Evolutionary conservation across 2,329 filamentous ascomycete genomes (phyloP).

Genomic region (Zymoseptoria crescenta): DNA sequence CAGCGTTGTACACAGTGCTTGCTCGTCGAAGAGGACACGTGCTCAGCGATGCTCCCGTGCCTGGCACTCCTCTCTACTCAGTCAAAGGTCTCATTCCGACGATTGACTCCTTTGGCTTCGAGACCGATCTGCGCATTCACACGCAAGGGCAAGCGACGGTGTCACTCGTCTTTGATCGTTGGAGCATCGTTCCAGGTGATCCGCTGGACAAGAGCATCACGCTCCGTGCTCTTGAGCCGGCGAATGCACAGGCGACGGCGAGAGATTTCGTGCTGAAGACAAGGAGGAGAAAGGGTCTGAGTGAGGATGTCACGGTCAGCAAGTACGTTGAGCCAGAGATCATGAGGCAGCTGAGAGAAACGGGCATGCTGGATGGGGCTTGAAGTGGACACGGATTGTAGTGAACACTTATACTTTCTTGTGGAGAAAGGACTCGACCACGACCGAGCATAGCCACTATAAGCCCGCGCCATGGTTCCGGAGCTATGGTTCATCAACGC

Average conservation of each 20-base stretch:
- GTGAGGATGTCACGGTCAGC: constrained; percentile 89
- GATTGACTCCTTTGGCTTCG: constrained; percentile 95
- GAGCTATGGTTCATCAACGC: not conserved
- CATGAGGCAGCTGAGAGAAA: constrained; percentile 79
- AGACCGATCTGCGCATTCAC: constrained; percentile 93
- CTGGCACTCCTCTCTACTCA: constrained; percentile 86
- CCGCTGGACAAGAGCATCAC: constrained; percentile 83
- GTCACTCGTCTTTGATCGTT: constrained; percentile 87
- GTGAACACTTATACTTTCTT: not conserved
- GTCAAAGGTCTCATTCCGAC: constrained; percentile 88
- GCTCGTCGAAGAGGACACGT: constrained; percentile 86
- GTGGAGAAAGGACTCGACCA: not conserved
- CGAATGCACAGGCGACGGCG: constrained; percentile 78
- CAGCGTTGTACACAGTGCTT: constrained; percentile 84
- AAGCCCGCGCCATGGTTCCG: not conserved
- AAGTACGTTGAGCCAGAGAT: constrained; percentile 96
- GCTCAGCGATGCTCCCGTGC: constrained; percentile 84
- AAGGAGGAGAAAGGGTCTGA: constrained; percentile 80
- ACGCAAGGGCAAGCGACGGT: constrained; percentile 89
- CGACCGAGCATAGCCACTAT: not conserved
- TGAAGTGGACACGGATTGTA: not conserved
- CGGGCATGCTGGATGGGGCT: constrained; percentile 57
- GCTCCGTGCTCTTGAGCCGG: constrained; percentile 76
- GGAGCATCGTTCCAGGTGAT: constrained; percentile 93
- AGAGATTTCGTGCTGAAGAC: constrained; percentile 97